Conservation (phyloP, 768 basidiomycete species). For the Holtermanniella nyarrowii region DNA sequence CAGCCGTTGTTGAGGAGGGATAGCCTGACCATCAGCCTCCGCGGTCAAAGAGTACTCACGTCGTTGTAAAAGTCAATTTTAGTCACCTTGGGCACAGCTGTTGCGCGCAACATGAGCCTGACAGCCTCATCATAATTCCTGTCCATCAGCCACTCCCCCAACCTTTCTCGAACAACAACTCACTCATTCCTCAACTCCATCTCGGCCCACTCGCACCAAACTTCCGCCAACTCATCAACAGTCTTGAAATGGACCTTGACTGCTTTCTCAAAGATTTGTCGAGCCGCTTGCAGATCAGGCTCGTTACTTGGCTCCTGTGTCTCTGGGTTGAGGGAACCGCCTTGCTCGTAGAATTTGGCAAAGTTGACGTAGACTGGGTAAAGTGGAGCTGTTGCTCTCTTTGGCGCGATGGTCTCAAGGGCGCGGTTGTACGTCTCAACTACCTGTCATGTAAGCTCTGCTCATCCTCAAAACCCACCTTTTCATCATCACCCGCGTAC, state of each 20-base stretch:
- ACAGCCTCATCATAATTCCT: conserved; percentile 96
- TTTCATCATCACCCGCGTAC: conserved; percentile 86
- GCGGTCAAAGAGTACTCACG: conserved; percentile 46
- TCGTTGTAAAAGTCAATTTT: conserved; percentile 94
- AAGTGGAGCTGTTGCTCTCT: conserved; percentile 80
- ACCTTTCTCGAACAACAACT: conserved; percentile 35
- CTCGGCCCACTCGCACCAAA: conserved; percentile 99
- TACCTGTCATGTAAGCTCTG: conserved; percentile 48
- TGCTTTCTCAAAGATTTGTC: conserved; percentile 87
- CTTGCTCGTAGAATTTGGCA: conserved; percentile 95
- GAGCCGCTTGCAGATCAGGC: conserved; percentile 67
- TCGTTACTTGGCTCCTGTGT: conserved; percentile 59
- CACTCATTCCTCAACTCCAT: conserved; percentile 94
- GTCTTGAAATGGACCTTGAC: conserved; percentile 82
- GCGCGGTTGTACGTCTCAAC: conserved; percentile 88
- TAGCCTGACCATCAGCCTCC: conserved; percentile 47
- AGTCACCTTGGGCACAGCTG: conserved; percentile 76
- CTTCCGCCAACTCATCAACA: conserved; percentile 95
- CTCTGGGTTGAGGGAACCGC: conserved; percentile 51
- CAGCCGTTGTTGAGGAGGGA: conserved; percentile 75
- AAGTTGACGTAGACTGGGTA: conserved; percentile 89
- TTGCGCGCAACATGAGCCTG: conserved; percentile 91
- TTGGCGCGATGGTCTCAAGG: conserved; percentile 72
- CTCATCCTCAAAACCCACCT: conserved; percentile 48
- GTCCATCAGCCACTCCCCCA: conserved; percentile 3